Percentiles rank a stretch among this genome's conserved stretches.
Evolutionary conservation across 495 filamentous ascomycete genomes (phyloP).

Genomic region (Daldinia vernicosa): DNA sequence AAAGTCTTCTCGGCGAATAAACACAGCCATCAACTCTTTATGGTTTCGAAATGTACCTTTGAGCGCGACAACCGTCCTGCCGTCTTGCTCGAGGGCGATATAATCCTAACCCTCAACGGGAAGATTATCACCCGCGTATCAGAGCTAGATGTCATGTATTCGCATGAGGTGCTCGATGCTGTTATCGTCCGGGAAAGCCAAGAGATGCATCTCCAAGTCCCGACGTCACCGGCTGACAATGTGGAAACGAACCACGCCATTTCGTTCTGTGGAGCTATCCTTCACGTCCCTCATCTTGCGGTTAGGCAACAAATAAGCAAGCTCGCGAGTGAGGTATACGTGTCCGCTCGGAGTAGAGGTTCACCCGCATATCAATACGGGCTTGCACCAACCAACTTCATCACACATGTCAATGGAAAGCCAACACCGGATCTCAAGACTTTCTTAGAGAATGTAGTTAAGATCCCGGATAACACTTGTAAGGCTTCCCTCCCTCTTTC

Average conservation of each 20-base stretch:
- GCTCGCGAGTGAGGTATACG: slow-evolving; percentile 97
- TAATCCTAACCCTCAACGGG: slow-evolving; percentile 89
- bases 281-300: slow-evolving; percentile 94
- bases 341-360: slow-evolving; percentile 83
- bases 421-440: slow-evolving; percentile 79
- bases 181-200: slow-evolving; percentile 85
- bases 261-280: slow-evolving; percentile 92
- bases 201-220: slow-evolving; percentile 79
- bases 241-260: slow-evolving; percentile 91
- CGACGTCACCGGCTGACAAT: slow-evolving; percentile 88
- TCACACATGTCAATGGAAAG: slow-evolving; percentile 91
- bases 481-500: slow-evolving; percentile 37
- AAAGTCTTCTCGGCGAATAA: slow-evolving; percentile 86
- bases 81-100: slow-evolving; percentile 85
- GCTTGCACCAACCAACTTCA: slow-evolving; percentile 94
- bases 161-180: slow-evolving; percentile 82
- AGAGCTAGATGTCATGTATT: slow-evolving; percentile 96
- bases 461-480: slow-evolving; percentile 95
- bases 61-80: slow-evolving; percentile 72
- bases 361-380: slow-evolving; percentile 92
- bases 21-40: slow-evolving; percentile 94
- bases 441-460: slow-evolving; percentile 80
- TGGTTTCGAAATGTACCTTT: slow-evolving; percentile 85
- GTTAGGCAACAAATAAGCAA: slow-evolving; percentile 97
- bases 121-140: slow-evolving; percentile 92